Evolutionary conservation across 2,329 filamentous ascomycete genomes (phyloP).

Genomic region (Fusarium chuoi): DNA sequence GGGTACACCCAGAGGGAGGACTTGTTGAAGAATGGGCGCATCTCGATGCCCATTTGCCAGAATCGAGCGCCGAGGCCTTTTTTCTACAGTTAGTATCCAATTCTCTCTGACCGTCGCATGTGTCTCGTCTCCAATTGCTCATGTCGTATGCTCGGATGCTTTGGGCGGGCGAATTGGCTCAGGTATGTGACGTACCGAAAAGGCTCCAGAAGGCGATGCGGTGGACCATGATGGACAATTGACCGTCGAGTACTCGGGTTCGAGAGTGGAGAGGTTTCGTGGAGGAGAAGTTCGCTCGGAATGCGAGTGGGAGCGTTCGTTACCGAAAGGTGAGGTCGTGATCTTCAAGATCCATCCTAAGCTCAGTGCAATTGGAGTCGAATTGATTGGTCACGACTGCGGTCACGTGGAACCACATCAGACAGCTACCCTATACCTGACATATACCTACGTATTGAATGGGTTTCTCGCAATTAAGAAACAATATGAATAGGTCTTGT

Average conservation of each 20-base stretch:
- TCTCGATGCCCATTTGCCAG: constrained; percentile 98
- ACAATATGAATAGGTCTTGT: neutral
- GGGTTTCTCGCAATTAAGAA: neutral
- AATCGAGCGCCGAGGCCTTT: constrained; percentile 89
- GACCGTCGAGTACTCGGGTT: constrained; percentile 32
- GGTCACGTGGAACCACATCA: constrained; percentile 33
- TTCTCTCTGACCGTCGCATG: neutral
- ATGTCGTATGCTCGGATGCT: neutral
- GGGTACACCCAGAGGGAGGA: constrained; percentile 92
- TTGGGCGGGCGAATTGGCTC: constrained; percentile 25
- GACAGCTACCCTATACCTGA: constrained; percentile 22
- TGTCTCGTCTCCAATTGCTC: neutral
- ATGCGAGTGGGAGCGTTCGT: constrained; percentile 38
- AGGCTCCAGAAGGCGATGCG: constrained; percentile 84
- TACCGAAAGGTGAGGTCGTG: constrained; percentile 44
- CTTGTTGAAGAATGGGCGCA: constrained; percentile 91
- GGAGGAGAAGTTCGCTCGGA: constrained; percentile 27
- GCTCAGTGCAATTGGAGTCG: constrained; percentile 43
- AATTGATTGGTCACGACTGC: constrained; percentile 36
- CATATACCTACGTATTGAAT: neutral
- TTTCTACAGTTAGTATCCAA: constrained; percentile 19
- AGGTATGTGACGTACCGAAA: constrained; percentile 73
- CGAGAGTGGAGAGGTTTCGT: constrained; percentile 19
- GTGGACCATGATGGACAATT: constrained; percentile 64
- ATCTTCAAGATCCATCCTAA: constrained; percentile 41